phyloP scores from a whole-genome alignment of 176 grass and related monocot genomes.

The Zea mays region Zm-B73-REFERENCE-NAM-5.0 NC_050098.1:223363001-223363500 shows the following conservation, averaged over 20 bases:
- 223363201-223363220: not conserved
- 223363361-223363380: not conserved
- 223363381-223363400: not conserved
- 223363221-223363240: not conserved
- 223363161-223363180: not conserved
- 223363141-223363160: not conserved
- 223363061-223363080: not conserved
- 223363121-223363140: not conserved
- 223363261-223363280: not conserved
- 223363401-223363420: too few relatives aligned
- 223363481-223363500: slow-evolving; percentile 17
- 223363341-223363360: not conserved
- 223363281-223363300: not conserved
- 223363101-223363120: not conserved
- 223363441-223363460: slow-evolving; percentile 1
- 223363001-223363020: not conserved
- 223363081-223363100: too few relatives aligned
- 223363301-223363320: not conserved
- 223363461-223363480: not conserved
- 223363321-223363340: not conserved
- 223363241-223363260: not conserved
- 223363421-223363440: too few relatives aligned
- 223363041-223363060: not conserved
- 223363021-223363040: not conserved
- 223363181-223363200: not conserved